phyloP scores from a whole-genome alignment of 176 grass and related monocot genomes.

The Rhipidocladum racemiflorum region DNA sequence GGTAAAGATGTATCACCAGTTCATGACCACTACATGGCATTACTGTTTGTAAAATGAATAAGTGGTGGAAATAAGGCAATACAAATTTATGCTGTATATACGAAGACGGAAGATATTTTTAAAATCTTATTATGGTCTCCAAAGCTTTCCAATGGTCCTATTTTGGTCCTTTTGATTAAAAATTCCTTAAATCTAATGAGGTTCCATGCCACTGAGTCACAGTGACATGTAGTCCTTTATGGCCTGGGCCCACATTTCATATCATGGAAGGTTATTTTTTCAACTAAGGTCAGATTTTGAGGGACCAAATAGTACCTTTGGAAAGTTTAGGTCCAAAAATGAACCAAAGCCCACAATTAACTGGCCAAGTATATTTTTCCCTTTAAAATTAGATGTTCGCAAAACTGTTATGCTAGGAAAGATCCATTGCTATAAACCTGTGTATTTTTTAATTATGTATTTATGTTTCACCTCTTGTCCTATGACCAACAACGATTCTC shows the following conservation, averaged over 20 bases:
- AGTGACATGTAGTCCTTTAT: not conserved
- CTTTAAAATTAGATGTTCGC: not conserved
- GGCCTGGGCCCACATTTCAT: not conserved
- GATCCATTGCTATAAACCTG: not conserved
- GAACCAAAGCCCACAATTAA: not conserved
- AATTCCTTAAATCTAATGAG: not conserved
- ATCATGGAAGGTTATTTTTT: not conserved
- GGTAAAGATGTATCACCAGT: not conserved
- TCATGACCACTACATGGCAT: not conserved
- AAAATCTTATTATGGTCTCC: not conserved
- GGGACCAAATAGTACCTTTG: not conserved
- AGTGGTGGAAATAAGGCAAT: not conserved
- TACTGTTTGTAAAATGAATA: constrained; percentile 15
- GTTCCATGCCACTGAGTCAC: not conserved
- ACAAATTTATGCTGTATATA: not conserved
- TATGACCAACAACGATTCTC: not conserved
- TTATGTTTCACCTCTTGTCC: not conserved
- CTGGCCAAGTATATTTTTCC: not conserved
- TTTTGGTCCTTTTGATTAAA: not conserved
- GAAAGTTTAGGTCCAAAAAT: not conserved
- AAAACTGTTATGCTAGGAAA: not conserved
- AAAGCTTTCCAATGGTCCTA: not conserved
- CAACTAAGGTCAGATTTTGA: not conserved
- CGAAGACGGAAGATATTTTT: not conserved
- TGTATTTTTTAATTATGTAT: not conserved